These are phyloP conservation scores for Lentithecium fluviatile DNA, from an alignment of 495 filamentous ascomycete genomes.

Conservation along the genomic window DNA sequence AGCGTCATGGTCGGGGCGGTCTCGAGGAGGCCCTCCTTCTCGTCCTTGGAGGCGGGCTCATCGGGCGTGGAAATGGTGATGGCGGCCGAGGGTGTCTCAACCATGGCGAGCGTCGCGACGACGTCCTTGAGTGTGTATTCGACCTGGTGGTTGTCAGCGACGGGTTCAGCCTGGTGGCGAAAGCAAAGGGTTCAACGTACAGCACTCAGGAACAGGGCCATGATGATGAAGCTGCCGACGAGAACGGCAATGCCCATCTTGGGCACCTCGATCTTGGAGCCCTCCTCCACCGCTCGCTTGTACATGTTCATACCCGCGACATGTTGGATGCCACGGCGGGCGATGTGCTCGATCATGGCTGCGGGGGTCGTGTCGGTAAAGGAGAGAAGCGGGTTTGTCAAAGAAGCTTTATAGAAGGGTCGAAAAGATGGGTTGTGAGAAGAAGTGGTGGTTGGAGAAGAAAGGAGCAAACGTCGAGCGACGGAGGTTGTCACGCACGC, in stretches of 20 bases:
- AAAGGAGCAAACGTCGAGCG: too few species aligned
- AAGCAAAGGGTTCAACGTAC: constrained; percentile 16
- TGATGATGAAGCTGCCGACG: constrained; percentile 29
- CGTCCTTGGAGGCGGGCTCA: constrained; percentile 41
- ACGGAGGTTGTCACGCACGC: too few species aligned
- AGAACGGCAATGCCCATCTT: constrained; percentile 23
- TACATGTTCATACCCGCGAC: neutral
- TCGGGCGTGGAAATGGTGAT: constrained; percentile 47
- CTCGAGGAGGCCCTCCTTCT: constrained; percentile 39
- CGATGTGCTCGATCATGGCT: constrained; percentile 22
- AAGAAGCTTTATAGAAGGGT: too few species aligned
- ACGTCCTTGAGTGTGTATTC: constrained; percentile 61
- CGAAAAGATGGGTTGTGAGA: too few species aligned
- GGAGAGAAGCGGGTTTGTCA: too few species aligned
- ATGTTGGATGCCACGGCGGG: constrained; percentile 27
- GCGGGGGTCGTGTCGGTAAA: too few species aligned
- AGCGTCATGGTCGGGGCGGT: constrained; percentile 38
- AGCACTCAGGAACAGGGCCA: constrained; percentile 32
- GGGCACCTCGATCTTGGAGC: constrained; percentile 24
- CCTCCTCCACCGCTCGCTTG: constrained; percentile 18
- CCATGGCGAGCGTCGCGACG: constrained; percentile 58
- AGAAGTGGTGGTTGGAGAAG: too few species aligned
- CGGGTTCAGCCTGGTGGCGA: neutral
- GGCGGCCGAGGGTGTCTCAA: constrained; percentile 62
- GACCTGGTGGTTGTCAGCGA: constrained; percentile 39